phyloP scores from a whole-genome alignment of 306 rosid genomes.

The Castanea crenata region DNA sequence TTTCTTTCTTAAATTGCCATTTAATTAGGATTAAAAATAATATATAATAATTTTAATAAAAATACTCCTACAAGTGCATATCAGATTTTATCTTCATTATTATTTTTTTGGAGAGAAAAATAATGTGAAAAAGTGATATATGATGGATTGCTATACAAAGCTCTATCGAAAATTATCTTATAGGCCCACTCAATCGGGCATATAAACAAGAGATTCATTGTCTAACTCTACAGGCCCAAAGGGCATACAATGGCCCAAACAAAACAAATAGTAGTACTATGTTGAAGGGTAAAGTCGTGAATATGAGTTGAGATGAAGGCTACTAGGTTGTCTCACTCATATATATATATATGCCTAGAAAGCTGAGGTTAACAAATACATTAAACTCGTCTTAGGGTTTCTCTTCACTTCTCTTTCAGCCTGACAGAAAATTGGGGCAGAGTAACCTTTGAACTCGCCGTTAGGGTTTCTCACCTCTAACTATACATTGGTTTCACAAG shows the following conservation, averaged over 20 bases:
- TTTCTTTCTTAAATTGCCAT: no score
- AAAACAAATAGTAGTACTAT: background rate
- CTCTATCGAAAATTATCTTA: no score
- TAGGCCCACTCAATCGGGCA: no score
- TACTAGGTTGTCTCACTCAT: background rate
- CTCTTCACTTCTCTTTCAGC: background rate
- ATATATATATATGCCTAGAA: background rate
- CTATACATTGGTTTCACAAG: background rate
- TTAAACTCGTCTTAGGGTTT: background rate
- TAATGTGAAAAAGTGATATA: no score
- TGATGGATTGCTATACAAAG: no score
- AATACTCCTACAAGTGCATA: no score
- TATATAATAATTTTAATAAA: no score
- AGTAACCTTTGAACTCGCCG: background rate
- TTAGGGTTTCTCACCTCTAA: background rate
- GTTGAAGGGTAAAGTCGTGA: conserved; percentile 4
- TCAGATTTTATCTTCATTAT: no score
- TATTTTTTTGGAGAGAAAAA: background rate
- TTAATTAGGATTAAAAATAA: no score
- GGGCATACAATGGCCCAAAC: background rate
- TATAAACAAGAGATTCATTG: no score
- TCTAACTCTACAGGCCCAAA: background rate
- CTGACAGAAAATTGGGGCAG: background rate
- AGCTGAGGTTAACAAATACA: background rate
- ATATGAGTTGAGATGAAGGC: background rate